Percentiles rank a stretch among this genome's conserved stretches.
These are phyloP conservation scores for Sporothrix humicola DNA, from an alignment of 2,329 filamentous ascomycete genomes.

Conservation along the genomic window DNA sequence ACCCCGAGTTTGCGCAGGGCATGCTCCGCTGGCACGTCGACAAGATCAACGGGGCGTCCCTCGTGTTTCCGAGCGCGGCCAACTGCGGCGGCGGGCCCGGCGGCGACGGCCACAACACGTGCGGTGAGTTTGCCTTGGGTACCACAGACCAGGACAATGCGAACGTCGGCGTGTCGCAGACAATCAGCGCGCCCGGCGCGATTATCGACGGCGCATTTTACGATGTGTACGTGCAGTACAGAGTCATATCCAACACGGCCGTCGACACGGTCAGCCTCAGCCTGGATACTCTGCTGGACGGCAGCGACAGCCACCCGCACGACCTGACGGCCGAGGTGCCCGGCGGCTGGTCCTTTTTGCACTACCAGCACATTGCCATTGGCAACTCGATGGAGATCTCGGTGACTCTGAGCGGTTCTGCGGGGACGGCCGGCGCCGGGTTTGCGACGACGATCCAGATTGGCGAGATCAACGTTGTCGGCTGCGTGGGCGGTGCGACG, in stretches of 20 bases:
- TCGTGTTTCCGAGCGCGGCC: background rate
- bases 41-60: background rate
- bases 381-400: background rate
- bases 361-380: slow-evolving; percentile 7
- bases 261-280: background rate
- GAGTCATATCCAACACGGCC: background rate
- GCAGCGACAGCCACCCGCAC: background rate
- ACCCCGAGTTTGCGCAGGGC: slow-evolving; percentile 6
- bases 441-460: slow-evolving; percentile 19
- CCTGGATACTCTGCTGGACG: background rate
- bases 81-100: background rate
- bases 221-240: slow-evolving; percentile 21
- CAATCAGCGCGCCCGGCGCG: background rate
- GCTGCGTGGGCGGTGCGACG: background rate
- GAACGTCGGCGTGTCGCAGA: background rate
- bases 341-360: background rate
- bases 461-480: slow-evolving; percentile 13
- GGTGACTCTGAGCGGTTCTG: background rate
- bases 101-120: background rate
- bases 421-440: background rate
- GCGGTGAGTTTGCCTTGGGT: background rate
- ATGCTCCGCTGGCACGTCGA: background rate
- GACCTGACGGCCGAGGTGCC: background rate
- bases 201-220: background rate
- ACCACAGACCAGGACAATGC: background rate